Conservation (phyloP, 768 basidiomycete genomes). For the Cystofilobasidium macerans region DNA sequence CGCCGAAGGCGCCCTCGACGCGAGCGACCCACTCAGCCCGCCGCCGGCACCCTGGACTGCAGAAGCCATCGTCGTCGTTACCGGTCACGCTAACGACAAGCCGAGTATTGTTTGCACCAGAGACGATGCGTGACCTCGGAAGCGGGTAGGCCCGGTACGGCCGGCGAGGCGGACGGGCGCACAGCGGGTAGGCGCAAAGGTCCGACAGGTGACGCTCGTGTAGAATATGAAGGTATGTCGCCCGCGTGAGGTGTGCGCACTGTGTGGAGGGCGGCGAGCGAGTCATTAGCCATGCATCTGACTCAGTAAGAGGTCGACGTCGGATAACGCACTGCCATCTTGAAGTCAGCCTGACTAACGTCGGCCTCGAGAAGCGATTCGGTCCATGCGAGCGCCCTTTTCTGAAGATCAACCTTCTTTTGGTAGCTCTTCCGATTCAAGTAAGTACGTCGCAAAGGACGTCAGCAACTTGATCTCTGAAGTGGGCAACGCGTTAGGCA, state of each 20-base stretch:
- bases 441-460: neutral
- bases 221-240: slow-evolving; percentile 18
- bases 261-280: neutral
- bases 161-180: slow-evolving; percentile 2
- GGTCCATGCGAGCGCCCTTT: slow-evolving; percentile 11
- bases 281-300: too few species aligned
- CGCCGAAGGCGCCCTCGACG: slow-evolving; percentile 9
- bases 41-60: slow-evolving; percentile 2
- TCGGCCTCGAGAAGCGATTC: slow-evolving; percentile 15
- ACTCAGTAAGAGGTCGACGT: too few species aligned
- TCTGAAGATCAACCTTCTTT: slow-evolving; percentile 9
- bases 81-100: slow-evolving; percentile 7
- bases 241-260: slow-evolving; percentile 8
- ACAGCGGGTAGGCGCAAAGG: slow-evolving; percentile 17
- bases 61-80: slow-evolving; percentile 20
- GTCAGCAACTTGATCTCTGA: neutral
- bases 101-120: neutral
- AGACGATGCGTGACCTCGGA: slow-evolving; percentile 12
- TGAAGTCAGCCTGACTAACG: slow-evolving; percentile 10
- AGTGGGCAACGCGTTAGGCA: neutral
- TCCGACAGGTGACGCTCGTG: slow-evolving; percentile 23
- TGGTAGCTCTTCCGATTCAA: slow-evolving; percentile 15
- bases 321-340: slow-evolving; percentile 17
- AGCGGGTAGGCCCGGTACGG: slow-evolving; percentile 11
- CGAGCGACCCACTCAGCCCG: slow-evolving; percentile 13